These are phyloP conservation scores for Hymenoscyphus repandus DNA, from an alignment of 2,329 filamentous ascomycete genomes.

Conservation along the genomic window DNA sequence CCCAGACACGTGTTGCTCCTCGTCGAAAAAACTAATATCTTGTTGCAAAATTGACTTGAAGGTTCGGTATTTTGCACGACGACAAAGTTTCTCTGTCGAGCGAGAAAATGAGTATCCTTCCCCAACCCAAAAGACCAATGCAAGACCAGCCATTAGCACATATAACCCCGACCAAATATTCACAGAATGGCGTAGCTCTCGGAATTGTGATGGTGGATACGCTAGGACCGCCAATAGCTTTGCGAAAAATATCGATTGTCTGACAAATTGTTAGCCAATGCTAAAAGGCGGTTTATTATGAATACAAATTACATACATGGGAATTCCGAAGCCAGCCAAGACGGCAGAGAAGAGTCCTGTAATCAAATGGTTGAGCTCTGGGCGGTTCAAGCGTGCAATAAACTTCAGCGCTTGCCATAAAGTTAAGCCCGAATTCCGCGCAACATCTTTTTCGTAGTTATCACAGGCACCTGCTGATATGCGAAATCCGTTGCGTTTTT, in stretches of 20 bases:
- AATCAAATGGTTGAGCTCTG: not conserved
- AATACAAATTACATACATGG: not conserved
- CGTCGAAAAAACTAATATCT: conserved; percentile 86
- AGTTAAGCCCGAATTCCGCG: not conserved
- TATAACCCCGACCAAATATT: conserved; percentile 36
- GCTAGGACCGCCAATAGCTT: not conserved
- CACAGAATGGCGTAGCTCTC: conserved; percentile 9
- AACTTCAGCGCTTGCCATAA: not conserved
- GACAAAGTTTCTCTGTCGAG: conserved; percentile 52
- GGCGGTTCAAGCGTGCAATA: not conserved
- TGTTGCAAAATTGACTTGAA: conserved; percentile 85
- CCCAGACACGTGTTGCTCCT: conserved; percentile 79
- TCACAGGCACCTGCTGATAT: not conserved
- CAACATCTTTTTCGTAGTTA: not conserved
- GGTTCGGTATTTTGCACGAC: conserved; percentile 56
- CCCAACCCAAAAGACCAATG: conserved; percentile 27
- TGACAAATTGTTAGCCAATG: not conserved
- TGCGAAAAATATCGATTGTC: not conserved
- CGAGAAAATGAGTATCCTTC: conserved; percentile 28
- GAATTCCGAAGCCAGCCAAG: not conserved
- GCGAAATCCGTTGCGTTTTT: not conserved
- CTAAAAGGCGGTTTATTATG: not conserved
- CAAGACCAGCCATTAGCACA: conserved; percentile 42
- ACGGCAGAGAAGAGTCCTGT: not conserved
- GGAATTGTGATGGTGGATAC: conserved; percentile 1